Evolutionary conservation across 2,329 filamentous ascomycete genomes (phyloP).

Genomic region (Daldinia eschscholtzii): DNA sequence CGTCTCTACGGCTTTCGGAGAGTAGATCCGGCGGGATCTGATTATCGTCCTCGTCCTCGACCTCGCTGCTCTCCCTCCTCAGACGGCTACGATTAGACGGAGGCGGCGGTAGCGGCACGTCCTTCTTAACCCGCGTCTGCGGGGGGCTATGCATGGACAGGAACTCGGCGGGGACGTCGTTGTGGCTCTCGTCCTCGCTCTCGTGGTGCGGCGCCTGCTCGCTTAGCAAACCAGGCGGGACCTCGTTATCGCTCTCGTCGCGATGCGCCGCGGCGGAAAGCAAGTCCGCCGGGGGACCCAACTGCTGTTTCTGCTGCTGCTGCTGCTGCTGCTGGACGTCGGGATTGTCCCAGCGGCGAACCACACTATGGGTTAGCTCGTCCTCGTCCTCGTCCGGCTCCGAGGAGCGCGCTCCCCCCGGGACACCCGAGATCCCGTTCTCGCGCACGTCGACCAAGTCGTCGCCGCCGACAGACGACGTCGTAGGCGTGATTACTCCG

Average conservation of each 20-base stretch:
- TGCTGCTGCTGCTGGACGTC: constrained; percentile 52
- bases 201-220: constrained; percentile 37
- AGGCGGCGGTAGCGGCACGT: not conserved
- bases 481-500: constrained; percentile 28
- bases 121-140: constrained; percentile 1
- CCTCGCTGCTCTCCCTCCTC: constrained; percentile 43
- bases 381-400: constrained; percentile 43
- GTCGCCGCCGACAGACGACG: constrained; percentile 2
- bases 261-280: constrained; percentile 49
- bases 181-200: constrained; percentile 49
- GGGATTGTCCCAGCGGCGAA: constrained; percentile 51
- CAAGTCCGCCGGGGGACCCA: constrained; percentile 57
- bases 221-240: constrained; percentile 44
- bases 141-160: constrained; percentile 59
- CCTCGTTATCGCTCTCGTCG: constrained; percentile 41
- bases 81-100: not conserved
- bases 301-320: constrained; percentile 48
- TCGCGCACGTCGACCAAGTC: constrained; percentile 41
- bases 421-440: constrained; percentile 5
- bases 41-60: not conserved
- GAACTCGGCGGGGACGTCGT: constrained; percentile 66
- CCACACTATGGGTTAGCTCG: constrained; percentile 52
- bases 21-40: not conserved
- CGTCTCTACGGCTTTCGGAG: not conserved
- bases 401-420: constrained; percentile 3